A percentile compares a stretch with the other conserved stretches of the same genome.
phyloP scores from a whole-genome alignment of 2,329 filamentous ascomycete genomes.

The Aspergillus niger region DNA sequence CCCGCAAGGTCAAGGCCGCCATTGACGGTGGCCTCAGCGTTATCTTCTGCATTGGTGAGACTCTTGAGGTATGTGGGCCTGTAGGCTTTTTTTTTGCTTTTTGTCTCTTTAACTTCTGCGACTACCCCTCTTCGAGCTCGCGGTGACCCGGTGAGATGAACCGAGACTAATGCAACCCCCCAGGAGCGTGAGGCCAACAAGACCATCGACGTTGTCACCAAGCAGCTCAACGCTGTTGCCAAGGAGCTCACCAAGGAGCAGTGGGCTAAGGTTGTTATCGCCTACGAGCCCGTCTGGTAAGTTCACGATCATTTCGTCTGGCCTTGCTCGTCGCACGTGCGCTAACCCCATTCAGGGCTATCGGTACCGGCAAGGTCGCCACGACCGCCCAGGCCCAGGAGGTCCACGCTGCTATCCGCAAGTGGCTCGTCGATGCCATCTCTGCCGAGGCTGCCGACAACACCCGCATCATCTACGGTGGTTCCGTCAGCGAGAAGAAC shows the following conservation, averaged over 20 bases:
- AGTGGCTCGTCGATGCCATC: constrained; percentile 75
- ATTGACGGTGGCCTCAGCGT: constrained; percentile 83
- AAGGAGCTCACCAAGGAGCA: constrained; percentile 68
- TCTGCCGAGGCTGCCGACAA: constrained; percentile 78
- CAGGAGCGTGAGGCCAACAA: constrained; percentile 78
- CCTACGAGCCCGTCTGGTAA: constrained; percentile 99
- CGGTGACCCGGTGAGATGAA: constrained; percentile 12
- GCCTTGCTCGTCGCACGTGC: not conserved
- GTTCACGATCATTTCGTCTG: constrained; percentile 33
- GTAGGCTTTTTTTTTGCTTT: constrained; percentile 9
- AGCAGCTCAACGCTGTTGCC: constrained; percentile 79
- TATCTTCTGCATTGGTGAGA: constrained; percentile 97
- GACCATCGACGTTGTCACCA: constrained; percentile 73
- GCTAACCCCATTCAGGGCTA: constrained; percentile 52
- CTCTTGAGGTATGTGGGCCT: constrained; percentile 62
- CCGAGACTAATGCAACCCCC: constrained; percentile 12
- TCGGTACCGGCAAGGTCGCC: constrained; percentile 91
- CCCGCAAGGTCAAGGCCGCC: constrained; percentile 91
- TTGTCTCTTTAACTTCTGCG: constrained; percentile 6
- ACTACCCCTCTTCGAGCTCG: constrained; percentile 9
- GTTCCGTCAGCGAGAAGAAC: constrained; percentile 98
- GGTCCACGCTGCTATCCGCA: constrained; percentile 86
- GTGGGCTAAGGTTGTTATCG: constrained; percentile 93
- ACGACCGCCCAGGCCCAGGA: constrained; percentile 89
- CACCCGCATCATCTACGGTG: constrained; percentile 94